Percentiles rank a stretch among this genome's conserved stretches.
Evolutionary conservation across 345 rosid species (phyloP).

Genomic region (Aegle marmelos): DNA sequence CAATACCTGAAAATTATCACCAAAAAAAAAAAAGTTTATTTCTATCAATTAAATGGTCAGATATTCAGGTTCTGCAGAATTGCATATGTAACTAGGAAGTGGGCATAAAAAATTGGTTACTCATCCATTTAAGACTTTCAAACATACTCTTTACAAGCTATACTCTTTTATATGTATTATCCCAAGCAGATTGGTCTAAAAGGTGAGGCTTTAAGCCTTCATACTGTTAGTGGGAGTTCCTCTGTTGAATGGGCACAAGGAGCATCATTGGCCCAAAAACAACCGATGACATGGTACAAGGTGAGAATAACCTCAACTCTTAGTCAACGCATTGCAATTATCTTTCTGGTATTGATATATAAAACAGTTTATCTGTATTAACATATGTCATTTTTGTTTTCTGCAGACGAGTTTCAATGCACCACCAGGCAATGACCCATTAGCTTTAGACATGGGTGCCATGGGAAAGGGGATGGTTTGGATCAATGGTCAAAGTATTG

Average conservation of each 20-base stretch:
- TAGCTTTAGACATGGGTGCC: slow-evolving; percentile 82
- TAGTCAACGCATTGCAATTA: background rate
- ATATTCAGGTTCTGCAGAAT: too few relatives aligned
- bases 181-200: slow-evolving; percentile 58
- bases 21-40: background rate
- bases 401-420: slow-evolving; percentile 63
- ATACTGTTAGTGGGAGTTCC: slow-evolving; percentile 57
- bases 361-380: background rate
- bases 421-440: slow-evolving; percentile 62
- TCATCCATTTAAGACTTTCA: background rate
- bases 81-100: background rate
- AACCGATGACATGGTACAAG: slow-evolving; percentile 92
- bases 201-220: slow-evolving; percentile 71
- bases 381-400: background rate
- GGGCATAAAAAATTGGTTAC: background rate
- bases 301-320: slow-evolving; percentile 26
- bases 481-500: slow-evolving; percentile 86
- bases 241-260: slow-evolving; percentile 83
- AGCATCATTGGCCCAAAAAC: slow-evolving; percentile 46
- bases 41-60: background rate
- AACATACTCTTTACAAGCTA: background rate
- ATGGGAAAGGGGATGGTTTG: slow-evolving; percentile 87
- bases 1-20: background rate
- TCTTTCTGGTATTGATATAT: background rate
- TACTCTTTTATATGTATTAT: background rate